Percentiles rank a stretch among this genome's conserved stretches.
Evolutionary conservation across 2,329 filamentous ascomycete genomes (phyloP).

Genomic region (Orbilia blumenaviensis): DNA sequence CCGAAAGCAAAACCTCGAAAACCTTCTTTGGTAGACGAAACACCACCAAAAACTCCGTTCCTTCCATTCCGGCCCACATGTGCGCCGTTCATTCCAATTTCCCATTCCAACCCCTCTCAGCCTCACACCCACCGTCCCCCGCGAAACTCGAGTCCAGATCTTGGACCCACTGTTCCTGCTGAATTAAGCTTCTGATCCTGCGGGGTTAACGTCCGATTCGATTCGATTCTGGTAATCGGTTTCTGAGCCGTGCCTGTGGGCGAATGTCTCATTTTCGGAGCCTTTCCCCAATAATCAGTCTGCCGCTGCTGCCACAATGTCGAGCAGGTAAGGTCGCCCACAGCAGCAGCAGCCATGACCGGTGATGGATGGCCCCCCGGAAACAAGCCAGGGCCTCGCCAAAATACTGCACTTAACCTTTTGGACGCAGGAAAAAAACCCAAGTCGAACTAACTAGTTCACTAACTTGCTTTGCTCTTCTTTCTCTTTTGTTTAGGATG

Average conservation of each 20-base stretch:
- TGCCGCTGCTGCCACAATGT: slow-evolving; percentile 19
- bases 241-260: not conserved
- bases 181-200: not conserved
- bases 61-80: slow-evolving; percentile 10
- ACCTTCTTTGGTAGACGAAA: not conserved
- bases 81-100: not conserved
- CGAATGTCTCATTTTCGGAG: slow-evolving; percentile 21
- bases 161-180: not conserved
- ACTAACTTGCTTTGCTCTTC: not conserved
- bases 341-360: not conserved
- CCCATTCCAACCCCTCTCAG: not conserved
- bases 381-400: not conserved
- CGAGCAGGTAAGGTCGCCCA: slow-evolving; percentile 29
- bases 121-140: not conserved
- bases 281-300: slow-evolving; percentile 8
- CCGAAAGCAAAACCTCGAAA: not conserved
- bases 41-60: not conserved
- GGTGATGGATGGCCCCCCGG: not conserved
- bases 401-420: slow-evolving; percentile 7
- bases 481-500: slow-evolving; percentile 18
- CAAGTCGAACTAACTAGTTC: slow-evolving; percentile 16
- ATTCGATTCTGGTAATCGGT: not conserved
- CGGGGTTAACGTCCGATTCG: not conserved
- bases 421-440: slow-evolving; percentile 12
- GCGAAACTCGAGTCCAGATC: slow-evolving; percentile 11